Conservation (phyloP, 129 eudicot species). For the Artemisia tridentata region DNA sequence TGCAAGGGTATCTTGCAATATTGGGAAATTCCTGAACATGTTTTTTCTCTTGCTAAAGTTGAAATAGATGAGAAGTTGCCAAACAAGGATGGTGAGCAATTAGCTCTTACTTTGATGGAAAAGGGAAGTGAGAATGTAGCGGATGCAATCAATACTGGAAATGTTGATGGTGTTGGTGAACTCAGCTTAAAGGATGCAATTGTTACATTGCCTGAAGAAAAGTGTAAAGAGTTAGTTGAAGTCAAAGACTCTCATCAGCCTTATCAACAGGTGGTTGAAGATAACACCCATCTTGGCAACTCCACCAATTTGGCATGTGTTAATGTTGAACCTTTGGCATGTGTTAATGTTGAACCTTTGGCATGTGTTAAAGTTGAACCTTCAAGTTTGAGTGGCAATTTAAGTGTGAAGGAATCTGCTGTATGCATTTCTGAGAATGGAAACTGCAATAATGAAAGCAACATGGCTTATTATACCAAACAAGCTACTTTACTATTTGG, state of each 20-base stretch:
- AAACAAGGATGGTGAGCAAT: constrained; percentile 15
- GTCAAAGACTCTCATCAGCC: too few relatives aligned
- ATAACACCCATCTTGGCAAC: too few relatives aligned
- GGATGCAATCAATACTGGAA: constrained; percentile 22
- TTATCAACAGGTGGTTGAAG: too few relatives aligned
- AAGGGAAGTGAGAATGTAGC: constrained; percentile 17
- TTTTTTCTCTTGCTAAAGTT: constrained; percentile 26
- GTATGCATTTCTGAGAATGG: constrained; percentile 24
- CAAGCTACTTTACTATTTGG: constrained; percentile 18
- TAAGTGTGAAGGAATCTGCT: constrained; percentile 27
- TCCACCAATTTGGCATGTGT: too few relatives aligned
- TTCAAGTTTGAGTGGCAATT: too few relatives aligned
- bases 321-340: too few relatives aligned
- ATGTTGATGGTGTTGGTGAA: constrained; percentile 37
- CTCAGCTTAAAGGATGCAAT: constrained; percentile 15
- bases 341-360: too few relatives aligned
- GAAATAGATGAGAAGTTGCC: constrained; percentile 22
- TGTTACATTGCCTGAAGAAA: constrained; percentile 25
- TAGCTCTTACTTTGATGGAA: constrained; percentile 23
- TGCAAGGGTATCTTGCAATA: constrained; percentile 66
- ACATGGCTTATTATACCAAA: constrained; percentile 18
- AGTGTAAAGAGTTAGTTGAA: constrained; percentile 17
- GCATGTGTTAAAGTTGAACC: too few relatives aligned
- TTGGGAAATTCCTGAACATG: constrained; percentile 67
- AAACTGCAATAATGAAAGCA: constrained; percentile 18